A percentile compares a stretch with the other conserved stretches of the same genome.
These are phyloP conservation scores for Chytridiales sp. DNA, from an alignment of 371 early-diverging fungal genomes.

Conservation along the genomic window DNA sequence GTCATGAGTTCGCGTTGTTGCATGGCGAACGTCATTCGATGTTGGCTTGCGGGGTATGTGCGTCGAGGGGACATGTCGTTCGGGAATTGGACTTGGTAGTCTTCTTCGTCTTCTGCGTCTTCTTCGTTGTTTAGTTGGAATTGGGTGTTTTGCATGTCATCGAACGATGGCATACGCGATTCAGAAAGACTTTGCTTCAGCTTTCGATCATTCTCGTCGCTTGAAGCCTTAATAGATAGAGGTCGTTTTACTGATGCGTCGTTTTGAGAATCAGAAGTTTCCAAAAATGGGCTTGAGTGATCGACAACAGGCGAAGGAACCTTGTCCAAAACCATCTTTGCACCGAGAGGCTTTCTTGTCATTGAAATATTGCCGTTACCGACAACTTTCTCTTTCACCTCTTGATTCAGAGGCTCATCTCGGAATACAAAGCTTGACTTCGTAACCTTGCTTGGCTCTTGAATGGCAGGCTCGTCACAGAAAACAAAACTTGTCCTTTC, in stretches of 20 bases:
- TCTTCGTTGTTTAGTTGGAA: background rate
- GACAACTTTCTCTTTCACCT: background rate
- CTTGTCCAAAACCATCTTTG: no score
- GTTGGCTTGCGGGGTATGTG: background rate
- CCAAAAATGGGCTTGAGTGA: no score
- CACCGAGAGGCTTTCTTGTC: no score
- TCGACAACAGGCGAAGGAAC: no score
- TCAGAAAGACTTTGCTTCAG: background rate
- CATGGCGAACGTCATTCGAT: background rate
- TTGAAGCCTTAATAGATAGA: no score
- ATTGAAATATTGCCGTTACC: background rate
- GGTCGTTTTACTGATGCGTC: no score
- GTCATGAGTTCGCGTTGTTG: slow-evolving; percentile 32
- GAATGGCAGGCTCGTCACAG: background rate
- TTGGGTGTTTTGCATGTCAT: background rate
- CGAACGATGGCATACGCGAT: background rate
- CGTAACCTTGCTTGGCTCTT: background rate
- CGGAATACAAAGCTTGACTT: background rate
- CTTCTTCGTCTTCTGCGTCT: slow-evolving; percentile 12
- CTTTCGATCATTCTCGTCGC: no score
- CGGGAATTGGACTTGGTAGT: background rate
- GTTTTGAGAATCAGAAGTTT: no score
- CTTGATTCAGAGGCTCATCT: background rate
- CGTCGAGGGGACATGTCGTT: background rate
- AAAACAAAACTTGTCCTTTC: background rate